Evolutionary conservation across 176 grass and related monocot species (phyloP), one percentile per base, ranked within the genome.

Genomic region (Oryza glaberrima): DNA sequence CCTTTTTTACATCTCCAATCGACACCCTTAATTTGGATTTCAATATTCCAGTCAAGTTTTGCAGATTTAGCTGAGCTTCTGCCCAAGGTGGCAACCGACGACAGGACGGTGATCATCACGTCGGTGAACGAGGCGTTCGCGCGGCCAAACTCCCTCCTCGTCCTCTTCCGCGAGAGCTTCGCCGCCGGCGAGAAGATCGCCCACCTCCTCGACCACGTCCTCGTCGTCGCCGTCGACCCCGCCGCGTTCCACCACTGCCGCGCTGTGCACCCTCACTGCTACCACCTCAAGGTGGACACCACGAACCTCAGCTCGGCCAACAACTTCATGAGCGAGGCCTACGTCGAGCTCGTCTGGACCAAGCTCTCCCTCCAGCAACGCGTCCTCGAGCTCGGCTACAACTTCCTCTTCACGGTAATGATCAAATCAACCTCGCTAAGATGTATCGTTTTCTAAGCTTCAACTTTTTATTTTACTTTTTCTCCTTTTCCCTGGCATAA

Each of bases 91-190:
- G 88, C 88, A 0, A 93, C 17, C 0, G 79, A 90, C 14, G 88
- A 90, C 54, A 28, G 79, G 28, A 90, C 83, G 11, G 76, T 95
- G 66, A 91, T 95, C 67, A 83, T 93, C 69, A 87, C 94, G 58
- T 77, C 82, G 3, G 77, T 91, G 17, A 93, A 93, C 63, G 88
- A 84, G 26, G 93, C 88, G 17, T 92, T 69, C 12, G 76, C 89
- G 9, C 54, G 74, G 20, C 73, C 90, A 0, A n/a, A 67, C 58
- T 89, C 94, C 30, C 76, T 95, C 0, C 73, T 95, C 10, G 86
- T 23, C 76, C 28, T 95, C 45, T 96, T 88, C 89, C 86, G 80
- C 8, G 86, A 93, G 86, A 88, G 94, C 73, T 93, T 96, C 79
- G 13, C 36, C 1, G 30, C 9, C 51, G 88, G 94, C 35, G 86